phyloP scores from a whole-genome alignment of 345 rosid genomes.

The Cardiospermum halicacabum region DNA sequence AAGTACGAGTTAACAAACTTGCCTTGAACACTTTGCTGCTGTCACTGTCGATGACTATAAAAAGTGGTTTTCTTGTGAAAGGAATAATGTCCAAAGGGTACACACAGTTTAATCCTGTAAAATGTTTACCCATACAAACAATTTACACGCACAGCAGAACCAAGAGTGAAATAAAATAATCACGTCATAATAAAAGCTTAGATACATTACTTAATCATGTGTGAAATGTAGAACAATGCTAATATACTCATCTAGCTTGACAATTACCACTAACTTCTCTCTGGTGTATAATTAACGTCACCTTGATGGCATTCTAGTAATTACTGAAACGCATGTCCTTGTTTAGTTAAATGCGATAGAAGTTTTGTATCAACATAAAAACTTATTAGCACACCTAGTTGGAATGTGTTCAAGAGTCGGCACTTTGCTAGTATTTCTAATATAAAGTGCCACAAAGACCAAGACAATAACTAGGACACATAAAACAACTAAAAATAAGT shows the following conservation, averaged over 20 bases:
- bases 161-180: background rate
- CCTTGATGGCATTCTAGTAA: background rate
- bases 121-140: conserved; percentile 4
- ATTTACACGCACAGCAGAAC: background rate
- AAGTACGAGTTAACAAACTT: conserved; percentile 21
- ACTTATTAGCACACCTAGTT: background rate
- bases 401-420: background rate
- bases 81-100: conserved; percentile 87
- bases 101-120: conserved; percentile 72
- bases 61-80: conserved; percentile 85
- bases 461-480: background rate
- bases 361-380: background rate
- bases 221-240: background rate
- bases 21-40: conserved; percentile 67
- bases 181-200: background rate
- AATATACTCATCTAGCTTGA: background rate
- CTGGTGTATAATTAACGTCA: background rate
- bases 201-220: background rate
- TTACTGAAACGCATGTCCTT: background rate
- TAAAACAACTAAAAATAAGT: background rate
- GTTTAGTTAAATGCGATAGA: background rate
- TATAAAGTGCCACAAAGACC: background rate
- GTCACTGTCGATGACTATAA: conserved; percentile 79
- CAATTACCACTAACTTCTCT: background rate
- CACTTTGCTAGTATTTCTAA: background rate